Base-by-base conservation (phyloP, 1,284 basidiomycete genomes). In the Boletus sp. region DNA sequence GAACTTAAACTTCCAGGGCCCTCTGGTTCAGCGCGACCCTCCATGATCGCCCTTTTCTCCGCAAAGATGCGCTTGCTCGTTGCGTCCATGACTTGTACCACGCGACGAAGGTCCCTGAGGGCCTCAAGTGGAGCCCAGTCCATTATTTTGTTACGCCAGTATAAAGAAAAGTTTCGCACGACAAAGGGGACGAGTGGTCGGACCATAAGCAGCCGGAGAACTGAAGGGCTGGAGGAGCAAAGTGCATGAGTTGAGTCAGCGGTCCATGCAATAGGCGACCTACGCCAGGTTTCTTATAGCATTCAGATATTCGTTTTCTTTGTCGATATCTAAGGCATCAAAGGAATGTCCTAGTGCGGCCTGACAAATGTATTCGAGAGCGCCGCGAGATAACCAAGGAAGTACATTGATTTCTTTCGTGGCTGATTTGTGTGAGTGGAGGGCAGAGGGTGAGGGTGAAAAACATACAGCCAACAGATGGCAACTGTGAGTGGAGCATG, bases 311-410 rank as follows among this genome's bases (percentile, higher is more conserved):
- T 71, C 65, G 49, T 74, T 76, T 44, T 69, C 72, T 32, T 69
- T 60, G 9, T 66, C 61, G 16, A 71, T 64, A 37, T 75, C 69
- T 6, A 80, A 63, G 2, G 76, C 72, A 46, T 75, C 69, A 55
- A 80, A 80, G 2, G 75, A 77, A 56, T 80, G 74, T 0, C 76
- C 77, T 0, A 80, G 60, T 8, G 74, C 67, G 3, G 74, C 71
- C 55, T 72, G 72, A 12, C 76, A 77, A 14, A 77, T 69, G 3
- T 69, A 69, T 57, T 80, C 78, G 3, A 80, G 64, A 23, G 78
- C 73, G 2, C 72, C 72, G 7, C 77, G 68, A 16, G 70, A 73
- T 57, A 77, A 65, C 75, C 75, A 79, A 36, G 75, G 70, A 5
- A 73, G 71, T 56, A 80, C 65, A 46, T 80, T 70, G 25, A 79